Percentiles rank a stretch among this genome's conserved stretches.
Evolutionary conservation across 495 filamentous ascomycete genomes (phyloP).

Genomic region (Neurospora sp.): DNA sequence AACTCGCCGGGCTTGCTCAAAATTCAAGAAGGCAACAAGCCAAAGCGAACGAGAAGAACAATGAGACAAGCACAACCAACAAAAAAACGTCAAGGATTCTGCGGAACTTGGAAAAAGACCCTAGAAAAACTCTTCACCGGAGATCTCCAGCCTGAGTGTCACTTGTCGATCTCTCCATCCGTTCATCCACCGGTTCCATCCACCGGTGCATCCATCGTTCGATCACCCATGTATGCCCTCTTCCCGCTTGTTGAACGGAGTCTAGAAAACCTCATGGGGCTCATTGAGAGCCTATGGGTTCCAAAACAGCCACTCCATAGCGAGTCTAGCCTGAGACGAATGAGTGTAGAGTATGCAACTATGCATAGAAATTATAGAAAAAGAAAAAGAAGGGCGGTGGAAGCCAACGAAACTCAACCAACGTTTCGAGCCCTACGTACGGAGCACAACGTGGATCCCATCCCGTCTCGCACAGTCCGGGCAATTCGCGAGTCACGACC

Average conservation of each 20-base stretch:
- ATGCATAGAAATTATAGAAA: no score
- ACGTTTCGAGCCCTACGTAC: no score
- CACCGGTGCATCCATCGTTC: neutral
- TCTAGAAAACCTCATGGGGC: no score
- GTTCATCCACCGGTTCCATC: neutral
- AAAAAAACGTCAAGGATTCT: neutral
- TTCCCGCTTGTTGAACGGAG: neutral
- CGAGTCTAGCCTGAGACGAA: no score
- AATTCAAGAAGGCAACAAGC: neutral
- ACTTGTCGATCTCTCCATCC: neutral
- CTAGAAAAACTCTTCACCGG: neutral
- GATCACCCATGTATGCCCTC: neutral
- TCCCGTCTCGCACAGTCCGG: neutral
- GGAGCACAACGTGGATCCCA: neutral
- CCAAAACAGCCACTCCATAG: no score
- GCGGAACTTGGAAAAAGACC: neutral
- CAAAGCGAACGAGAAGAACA: neutral
- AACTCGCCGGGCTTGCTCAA: neutral
- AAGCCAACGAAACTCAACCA: no score
- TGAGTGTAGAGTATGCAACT: no score
- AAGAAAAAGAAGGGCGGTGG: no score
- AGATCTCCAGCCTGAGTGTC: neutral
- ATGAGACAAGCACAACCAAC: neutral
- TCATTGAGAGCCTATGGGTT: no score
- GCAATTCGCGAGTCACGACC: neutral